These are phyloP conservation scores for Mucor plumbeus DNA, from an alignment of 371 early-diverging fungal species.

Conservation along the genomic window DNA sequence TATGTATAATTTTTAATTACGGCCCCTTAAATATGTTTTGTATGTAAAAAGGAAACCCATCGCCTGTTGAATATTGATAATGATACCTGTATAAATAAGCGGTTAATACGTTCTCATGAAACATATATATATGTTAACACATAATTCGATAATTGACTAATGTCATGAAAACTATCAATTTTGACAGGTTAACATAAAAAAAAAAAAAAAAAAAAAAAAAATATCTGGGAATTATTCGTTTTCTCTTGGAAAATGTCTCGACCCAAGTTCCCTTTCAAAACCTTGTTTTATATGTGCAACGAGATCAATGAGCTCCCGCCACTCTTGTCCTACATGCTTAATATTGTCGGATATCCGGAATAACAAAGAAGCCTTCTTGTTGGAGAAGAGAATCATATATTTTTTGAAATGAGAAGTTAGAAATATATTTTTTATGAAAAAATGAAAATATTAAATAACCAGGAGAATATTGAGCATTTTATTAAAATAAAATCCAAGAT, in stretches of 20 bases:
- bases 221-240: too few species aligned
- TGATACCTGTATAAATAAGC: too few species aligned
- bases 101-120: too few species aligned
- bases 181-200: neutral
- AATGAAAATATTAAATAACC: too few species aligned
- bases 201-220: too few species aligned
- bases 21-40: neutral
- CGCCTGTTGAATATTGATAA: neutral
- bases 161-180: too few species aligned
- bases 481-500: too few species aligned
- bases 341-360: neutral
- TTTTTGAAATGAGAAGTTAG: neutral
- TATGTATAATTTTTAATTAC: neutral
- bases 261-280: conserved; percentile 1
- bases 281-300: neutral
- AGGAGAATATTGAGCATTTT: too few species aligned
- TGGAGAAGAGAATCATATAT: neutral
- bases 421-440: too few species aligned
- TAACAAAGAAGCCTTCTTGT: neutral
- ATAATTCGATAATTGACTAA: too few species aligned
- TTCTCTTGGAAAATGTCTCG: neutral
- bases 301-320: neutral
- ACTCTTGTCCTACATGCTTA: neutral
- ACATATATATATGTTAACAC: too few species aligned
- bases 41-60: neutral